A percentile compares a stretch with the other conserved stretches of the same genome.
phyloP scores from a whole-genome alignment of 2,329 filamentous ascomycete genomes.

The Alternaria longipes region DNA sequence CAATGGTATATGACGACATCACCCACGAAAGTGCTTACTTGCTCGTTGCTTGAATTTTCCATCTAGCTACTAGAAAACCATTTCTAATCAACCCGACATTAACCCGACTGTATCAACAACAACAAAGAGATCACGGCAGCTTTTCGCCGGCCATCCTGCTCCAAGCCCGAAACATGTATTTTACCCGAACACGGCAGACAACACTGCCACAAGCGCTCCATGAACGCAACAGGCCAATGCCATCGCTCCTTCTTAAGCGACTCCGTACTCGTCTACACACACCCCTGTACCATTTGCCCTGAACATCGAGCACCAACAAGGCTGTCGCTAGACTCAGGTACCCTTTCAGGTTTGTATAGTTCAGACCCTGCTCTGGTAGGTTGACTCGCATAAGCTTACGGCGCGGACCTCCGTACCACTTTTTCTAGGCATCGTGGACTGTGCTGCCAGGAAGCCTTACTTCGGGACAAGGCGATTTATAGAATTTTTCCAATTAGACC shows the following conservation, averaged over 20 bases:
- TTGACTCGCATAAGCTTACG: slow-evolving; percentile 4
- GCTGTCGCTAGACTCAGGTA: slow-evolving; percentile 1
- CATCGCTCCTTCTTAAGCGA: slow-evolving; percentile 4
- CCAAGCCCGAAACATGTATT: slow-evolving; percentile 1
- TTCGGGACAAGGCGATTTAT: background rate
- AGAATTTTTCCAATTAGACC: background rate
- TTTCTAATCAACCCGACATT: slow-evolving; percentile 1
- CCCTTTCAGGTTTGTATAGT: slow-evolving; percentile 1
- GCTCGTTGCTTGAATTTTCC: background rate
- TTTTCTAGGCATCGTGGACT: slow-evolving; percentile 21
- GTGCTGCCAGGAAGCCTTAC: slow-evolving; percentile 3
- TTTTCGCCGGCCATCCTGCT: background rate
- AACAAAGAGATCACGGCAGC: background rate
- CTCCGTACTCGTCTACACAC: slow-evolving; percentile 7
- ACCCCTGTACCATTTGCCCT: slow-evolving; percentile 31
- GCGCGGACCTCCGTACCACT: slow-evolving; percentile 10
- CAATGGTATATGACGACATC: background rate
- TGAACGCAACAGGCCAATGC: background rate
- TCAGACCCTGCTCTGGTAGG: slow-evolving; percentile 3
- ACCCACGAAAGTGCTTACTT: background rate
- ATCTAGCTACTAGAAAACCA: background rate
- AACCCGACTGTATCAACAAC: background rate
- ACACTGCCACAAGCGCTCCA: slow-evolving; percentile 1
- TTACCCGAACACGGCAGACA: background rate
- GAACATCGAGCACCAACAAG: slow-evolving; percentile 22